Evolutionary conservation across 1,284 basidiomycete species (phyloP), one percentile per base, ranked within the genome.

Genomic region (Ustilago xerochloae): DNA sequence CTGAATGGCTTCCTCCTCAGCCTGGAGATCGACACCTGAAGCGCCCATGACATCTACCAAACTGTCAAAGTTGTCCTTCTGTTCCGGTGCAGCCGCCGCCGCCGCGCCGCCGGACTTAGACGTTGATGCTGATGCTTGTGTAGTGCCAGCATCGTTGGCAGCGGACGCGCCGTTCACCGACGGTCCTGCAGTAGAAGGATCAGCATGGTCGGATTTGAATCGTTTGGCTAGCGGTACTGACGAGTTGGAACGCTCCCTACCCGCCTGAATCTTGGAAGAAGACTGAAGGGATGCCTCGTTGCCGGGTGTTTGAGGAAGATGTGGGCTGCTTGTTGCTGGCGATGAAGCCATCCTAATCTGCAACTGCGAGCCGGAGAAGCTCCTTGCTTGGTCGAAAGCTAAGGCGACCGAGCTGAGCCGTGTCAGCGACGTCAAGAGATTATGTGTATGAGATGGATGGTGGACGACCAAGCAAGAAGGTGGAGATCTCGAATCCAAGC

Each of bases 1-100:
- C 41, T 82, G 80, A 41, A 80, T 81, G 18, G 76, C 79, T 15
- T 80, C 80, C 47, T 81, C 79, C 47, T 81, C 81, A 1, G 81
- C 81, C 56, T 73, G 72, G 33, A 83, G 58, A 55, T 83, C 80
- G 43, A 83, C 76, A 22, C 81, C 81, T 2, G 80, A 76, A 15
- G 68, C 66, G 6, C 80, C 78, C 72, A 83, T 76, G 26, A 81
- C 77, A 59, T 83, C 81, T 24, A 79, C 74, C 4, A 82, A 55
- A 35, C 75, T 74, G 52, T 82, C 81, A 30, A 79, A 66, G 51
- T 75, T 70, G 52, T 75, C 67, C 16, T 56, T 73, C 15, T 73
- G 70, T 16, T 68, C 70, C 2, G 64, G 52, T 13, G 52, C 43
- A 0, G 41, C 51, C 24, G 56, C 33, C 1, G 38, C 38, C 8